Evolutionary conservation across 1,284 basidiomycete genomes (phyloP).

Genomic region (Cryptococcus wingfieldii): DNA sequence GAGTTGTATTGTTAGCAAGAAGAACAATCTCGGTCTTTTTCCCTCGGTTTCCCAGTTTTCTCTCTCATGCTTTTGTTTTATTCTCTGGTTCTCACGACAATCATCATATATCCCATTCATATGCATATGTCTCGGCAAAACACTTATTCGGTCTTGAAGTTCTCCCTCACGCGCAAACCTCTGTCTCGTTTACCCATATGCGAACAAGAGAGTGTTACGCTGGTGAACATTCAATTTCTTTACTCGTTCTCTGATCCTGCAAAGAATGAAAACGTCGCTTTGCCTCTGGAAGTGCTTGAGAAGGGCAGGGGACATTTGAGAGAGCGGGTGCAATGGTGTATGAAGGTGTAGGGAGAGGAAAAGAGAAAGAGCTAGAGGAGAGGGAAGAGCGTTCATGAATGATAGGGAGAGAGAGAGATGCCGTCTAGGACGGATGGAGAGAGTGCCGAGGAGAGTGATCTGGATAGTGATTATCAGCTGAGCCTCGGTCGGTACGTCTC

Average conservation of each 20-base stretch:
- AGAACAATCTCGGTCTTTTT: background rate
- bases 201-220: slow-evolving; percentile 2
- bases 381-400: no score
- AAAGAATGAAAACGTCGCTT: slow-evolving; percentile 23
- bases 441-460: slow-evolving; percentile 28
- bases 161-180: background rate
- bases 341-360: no score
- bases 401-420: slow-evolving; percentile 4
- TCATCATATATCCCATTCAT: slow-evolving; percentile 1
- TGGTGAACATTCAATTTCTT: slow-evolving; percentile 30
- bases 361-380: no score
- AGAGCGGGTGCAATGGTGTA: slow-evolving; percentile 17
- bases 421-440: slow-evolving; percentile 30
- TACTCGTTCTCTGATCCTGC: slow-evolving; percentile 22
- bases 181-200: background rate
- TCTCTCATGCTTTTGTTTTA: background rate
- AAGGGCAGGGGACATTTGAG: no score
- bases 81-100: background rate
- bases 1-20: no score
- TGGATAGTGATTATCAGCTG: slow-evolving; percentile 24
- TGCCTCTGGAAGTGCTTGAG: slow-evolving; percentile 23
- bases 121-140: slow-evolving; percentile 1
- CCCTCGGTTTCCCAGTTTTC: background rate
- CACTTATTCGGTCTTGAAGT: background rate
- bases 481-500: slow-evolving; percentile 20